Evolutionary conservation across 257 asterid genomes (phyloP), one percentile per base, ranked within the genome.

Genomic region (Plectranthus barbatus): DNA sequence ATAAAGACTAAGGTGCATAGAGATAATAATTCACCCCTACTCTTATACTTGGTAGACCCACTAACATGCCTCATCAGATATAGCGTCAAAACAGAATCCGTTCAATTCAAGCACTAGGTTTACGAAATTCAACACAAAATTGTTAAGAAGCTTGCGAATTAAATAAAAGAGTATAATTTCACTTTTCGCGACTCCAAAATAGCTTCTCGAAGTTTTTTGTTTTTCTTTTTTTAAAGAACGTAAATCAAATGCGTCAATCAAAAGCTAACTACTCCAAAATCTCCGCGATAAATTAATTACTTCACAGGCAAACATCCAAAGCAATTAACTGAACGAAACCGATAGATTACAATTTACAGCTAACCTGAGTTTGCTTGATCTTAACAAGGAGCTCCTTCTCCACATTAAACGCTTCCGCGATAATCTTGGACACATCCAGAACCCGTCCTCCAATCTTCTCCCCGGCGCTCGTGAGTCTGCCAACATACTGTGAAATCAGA

Each of bases 361-460:
- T 21, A 68, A 85, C 99, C 88, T 87, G 84, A 71, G 82, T 73
- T 47, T 72, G 88, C 83, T 85, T 90, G 80, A 76, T 79, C 64
- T 80, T 78, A 39, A 89, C 64, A 37, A 92, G 86, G 68, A 92
- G 97, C 75, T 86, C 90, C 77, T 77, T 89, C 85, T 92, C 84
- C 56, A 77, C 84, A 39, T 70, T 54, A 66, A 92, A 92, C 4
- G 98, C 95, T 51, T 80, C 84, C 12, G 72, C 81, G 19, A 92
- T 72, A 36, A 72, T 41, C 76, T 80, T 89, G 12, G 95, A 81
- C 33, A 85, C 79, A 51, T 89, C 97, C 62, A 78, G 61, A 74
- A 92, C 95, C 70, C 70, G 79, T 61, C 93, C 98, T 24, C 98
- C 98, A 39, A 92, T 89, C 85, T 83, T 85, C 84, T 83, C 91